These are phyloP conservation scores for Ceratobasidium sp. DNA, from an alignment of 1,284 basidiomycete genomes.

Conservation along the genomic window DNA sequence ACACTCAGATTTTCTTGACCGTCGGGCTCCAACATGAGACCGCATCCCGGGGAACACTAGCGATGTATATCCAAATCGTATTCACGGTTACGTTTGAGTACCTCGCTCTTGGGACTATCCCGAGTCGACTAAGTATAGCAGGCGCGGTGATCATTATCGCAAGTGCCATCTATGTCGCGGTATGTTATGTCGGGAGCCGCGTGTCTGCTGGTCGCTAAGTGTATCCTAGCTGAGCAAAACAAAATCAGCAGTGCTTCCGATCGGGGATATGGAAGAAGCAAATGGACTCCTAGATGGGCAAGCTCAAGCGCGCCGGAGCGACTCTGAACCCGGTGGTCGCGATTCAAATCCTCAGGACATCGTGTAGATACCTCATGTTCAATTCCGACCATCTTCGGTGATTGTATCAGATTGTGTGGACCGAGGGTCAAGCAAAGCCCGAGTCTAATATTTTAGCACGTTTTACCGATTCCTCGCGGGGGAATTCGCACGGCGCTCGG, in stretches of 20 bases:
- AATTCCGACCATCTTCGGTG: not conserved
- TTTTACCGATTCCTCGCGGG: not conserved
- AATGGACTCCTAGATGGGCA: not conserved
- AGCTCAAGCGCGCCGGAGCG: not conserved
- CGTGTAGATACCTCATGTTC: not conserved
- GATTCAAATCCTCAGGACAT: not conserved
- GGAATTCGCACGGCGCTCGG: not conserved
- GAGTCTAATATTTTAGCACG: not conserved
- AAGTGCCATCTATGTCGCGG: slow-evolving; percentile 66
- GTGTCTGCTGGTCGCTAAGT: not conserved
- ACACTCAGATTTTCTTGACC: slow-evolving; percentile 61
- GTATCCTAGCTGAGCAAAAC: not conserved
- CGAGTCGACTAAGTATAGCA: slow-evolving; percentile 60
- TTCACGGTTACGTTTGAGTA: slow-evolving; percentile 66
- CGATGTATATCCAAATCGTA: slow-evolving; percentile 68
- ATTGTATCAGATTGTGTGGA: not conserved
- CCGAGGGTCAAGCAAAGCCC: not conserved
- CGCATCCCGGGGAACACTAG: slow-evolving; percentile 66
- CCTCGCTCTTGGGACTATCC: slow-evolving; percentile 64
- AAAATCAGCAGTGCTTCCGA: not conserved
- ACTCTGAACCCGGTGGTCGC: not conserved
- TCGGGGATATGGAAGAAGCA: not conserved
- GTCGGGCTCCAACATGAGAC: slow-evolving; percentile 72
- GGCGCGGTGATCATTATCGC: slow-evolving; percentile 66
- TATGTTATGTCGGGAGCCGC: slow-evolving; percentile 44